Percentiles rank a stretch among this genome's conserved stretches.
phyloP scores from a whole-genome alignment of 169 alveolate species.

The Cryptosporidium baileyi region DNA sequence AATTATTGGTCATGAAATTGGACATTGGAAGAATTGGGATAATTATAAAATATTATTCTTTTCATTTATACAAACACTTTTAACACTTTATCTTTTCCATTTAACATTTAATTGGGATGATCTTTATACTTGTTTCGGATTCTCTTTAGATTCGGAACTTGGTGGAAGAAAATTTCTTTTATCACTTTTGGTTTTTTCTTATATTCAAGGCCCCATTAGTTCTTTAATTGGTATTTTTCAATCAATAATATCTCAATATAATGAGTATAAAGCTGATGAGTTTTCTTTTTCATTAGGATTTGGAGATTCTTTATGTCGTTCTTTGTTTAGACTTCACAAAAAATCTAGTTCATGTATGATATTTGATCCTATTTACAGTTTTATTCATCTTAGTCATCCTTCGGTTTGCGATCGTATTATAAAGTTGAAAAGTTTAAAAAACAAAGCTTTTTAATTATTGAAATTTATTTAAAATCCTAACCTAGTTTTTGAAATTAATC shows the following conservation, averaged over 20 bases:
- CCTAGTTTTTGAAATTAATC: not conserved
- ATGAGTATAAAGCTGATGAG: conserved; percentile 54
- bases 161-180: conserved; percentile 38
- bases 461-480: not conserved
- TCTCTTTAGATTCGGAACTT: not conserved
- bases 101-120: conserved; percentile 20
- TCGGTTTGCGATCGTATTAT: conserved; percentile 23
- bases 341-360: conserved; percentile 41
- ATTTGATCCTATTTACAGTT: conserved; percentile 30
- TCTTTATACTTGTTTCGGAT: conserved; percentile 36
- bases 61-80: conserved; percentile 17
- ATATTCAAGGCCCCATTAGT: conserved; percentile 15
- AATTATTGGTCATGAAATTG: conserved; percentile 43
- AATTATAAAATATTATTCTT: conserved; percentile 13
- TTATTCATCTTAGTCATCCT: conserved; percentile 52
- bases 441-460: not conserved
- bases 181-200: conserved; percentile 24
- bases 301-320: not conserved
- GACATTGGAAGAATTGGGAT: conserved; percentile 66
- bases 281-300: conserved; percentile 17
- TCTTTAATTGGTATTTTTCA: not conserved
- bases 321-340: conserved; percentile 24
- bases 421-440: not conserved
- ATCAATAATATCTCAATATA: conserved; percentile 9
- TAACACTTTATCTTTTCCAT: conserved; percentile 27